Evolutionary conservation across 768 basidiomycete genomes (phyloP).

Genomic region (Amylocystis lapponica): DNA sequence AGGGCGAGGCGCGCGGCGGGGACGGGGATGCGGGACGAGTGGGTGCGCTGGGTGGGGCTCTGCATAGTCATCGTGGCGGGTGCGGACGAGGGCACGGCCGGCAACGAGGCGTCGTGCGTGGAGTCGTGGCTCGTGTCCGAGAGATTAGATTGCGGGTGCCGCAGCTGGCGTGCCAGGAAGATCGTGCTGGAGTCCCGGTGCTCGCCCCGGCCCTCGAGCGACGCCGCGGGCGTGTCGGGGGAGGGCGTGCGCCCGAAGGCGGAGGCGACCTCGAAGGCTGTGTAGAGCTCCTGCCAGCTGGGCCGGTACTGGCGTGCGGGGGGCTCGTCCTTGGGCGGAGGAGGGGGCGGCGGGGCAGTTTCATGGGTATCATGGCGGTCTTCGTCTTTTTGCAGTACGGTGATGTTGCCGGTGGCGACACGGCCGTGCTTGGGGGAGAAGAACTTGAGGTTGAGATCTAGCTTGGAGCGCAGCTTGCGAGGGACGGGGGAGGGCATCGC

Average conservation of each 20-base stretch:
- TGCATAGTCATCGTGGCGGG: conserved; percentile 2
- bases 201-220: conserved; percentile 1
- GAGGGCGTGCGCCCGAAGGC: conserved; percentile 3
- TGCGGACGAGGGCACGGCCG: background rate
- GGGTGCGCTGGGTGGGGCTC: conserved; percentile 5
- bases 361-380: background rate
- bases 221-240: conserved; percentile 4
- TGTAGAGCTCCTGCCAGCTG: conserved; percentile 14
- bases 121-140: background rate
- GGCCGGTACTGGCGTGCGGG: conserved; percentile 2
- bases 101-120: background rate
- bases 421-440: conserved; percentile 9
- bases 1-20: conserved; percentile 7
- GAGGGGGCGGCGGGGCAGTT: conserved; percentile 7
- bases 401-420: conserved; percentile 1
- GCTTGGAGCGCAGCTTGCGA: conserved; percentile 12
- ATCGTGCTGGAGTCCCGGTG: conserved; percentile 1
- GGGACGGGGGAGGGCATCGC: conserved; percentile 1
- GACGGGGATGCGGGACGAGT: conserved; percentile 17
- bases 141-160: conserved; percentile 6
- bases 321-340: conserved; percentile 14
- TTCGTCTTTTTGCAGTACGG: background rate
- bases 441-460: conserved; percentile 5
- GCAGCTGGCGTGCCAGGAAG: conserved; percentile 2
- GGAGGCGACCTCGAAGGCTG: conserved; percentile 13